Evolutionary conservation across 768 basidiomycete species (phyloP).

Genomic region (Boletus rex-veris): DNA sequence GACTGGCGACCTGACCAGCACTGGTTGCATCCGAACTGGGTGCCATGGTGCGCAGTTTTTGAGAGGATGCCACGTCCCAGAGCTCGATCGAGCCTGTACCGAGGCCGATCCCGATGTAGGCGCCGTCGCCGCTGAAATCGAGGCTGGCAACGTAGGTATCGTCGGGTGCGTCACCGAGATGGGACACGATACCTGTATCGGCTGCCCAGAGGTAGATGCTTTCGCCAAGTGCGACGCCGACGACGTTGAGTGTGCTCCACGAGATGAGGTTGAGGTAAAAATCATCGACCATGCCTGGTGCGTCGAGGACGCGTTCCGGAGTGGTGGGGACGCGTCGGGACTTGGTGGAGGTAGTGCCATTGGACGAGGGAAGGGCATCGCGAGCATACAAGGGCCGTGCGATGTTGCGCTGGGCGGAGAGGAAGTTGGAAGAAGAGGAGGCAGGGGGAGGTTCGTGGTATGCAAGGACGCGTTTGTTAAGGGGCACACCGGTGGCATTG

Average conservation of each 20-base stretch:
- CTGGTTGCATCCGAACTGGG: constrained; percentile 23
- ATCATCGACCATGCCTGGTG: constrained; percentile 90
- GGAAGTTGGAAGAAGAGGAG: constrained; percentile 70
- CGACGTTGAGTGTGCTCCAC: constrained; percentile 83
- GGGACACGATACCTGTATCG: constrained; percentile 79
- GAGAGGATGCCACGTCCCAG: constrained; percentile 83
- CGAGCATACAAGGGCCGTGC: constrained; percentile 74
- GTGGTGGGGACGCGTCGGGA: constrained; percentile 80
- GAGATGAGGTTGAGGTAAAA: constrained; percentile 94
- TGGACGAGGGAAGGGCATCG: constrained; percentile 60
- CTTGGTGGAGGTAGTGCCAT: constrained; percentile 61
- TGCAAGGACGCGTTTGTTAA: constrained; percentile 79
- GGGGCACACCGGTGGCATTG: constrained; percentile 69
- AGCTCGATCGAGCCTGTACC: constrained; percentile 86
- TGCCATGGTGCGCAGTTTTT: constrained; percentile 89
- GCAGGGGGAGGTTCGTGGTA: constrained; percentile 86
- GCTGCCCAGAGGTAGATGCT: constrained; percentile 94
- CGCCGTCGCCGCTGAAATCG: constrained; percentile 76
- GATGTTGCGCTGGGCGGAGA: constrained; percentile 73
- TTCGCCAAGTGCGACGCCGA: constrained; percentile 87
- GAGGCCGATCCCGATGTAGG: constrained; percentile 77
- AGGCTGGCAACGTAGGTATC: constrained; percentile 74
- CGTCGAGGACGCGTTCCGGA: constrained; percentile 93
- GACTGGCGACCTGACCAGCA: constrained; percentile 67
- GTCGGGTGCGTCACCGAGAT: constrained; percentile 71